phyloP scores from a whole-genome alignment of 257 asterid species.

The Gentiana macrophylla region DNA sequence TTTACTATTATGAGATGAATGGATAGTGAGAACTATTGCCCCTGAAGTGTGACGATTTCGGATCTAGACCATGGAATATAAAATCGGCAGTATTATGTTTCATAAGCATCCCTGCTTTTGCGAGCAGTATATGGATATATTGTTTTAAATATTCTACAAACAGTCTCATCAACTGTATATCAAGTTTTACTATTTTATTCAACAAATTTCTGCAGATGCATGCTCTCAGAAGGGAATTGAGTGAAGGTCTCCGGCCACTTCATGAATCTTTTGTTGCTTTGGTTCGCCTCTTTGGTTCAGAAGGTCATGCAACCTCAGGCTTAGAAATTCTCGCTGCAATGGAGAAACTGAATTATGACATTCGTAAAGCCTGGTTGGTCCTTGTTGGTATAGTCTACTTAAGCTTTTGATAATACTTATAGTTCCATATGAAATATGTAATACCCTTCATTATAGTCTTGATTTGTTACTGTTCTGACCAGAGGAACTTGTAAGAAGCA shows the following conservation, averaged over 20 bases:
- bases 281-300: conserved; percentile 80
- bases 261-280: conserved; percentile 91
- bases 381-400: conserved; percentile 63
- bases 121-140: no score
- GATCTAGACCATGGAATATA: no score
- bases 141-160: no score
- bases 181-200: no score
- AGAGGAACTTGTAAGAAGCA: conserved; percentile 89
- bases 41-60: no score
- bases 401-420: conserved; percentile 16
- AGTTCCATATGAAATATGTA: conserved; percentile 12
- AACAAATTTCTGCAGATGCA: conserved; percentile 66
- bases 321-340: conserved; percentile 93
- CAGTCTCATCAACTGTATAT: no score
- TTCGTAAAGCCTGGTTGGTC: conserved; percentile 90
- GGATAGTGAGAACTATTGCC: no score
- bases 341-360: conserved; percentile 92
- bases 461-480: conserved; percentile 20
- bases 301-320: conserved; percentile 82
- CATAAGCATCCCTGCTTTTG: no score
- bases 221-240: conserved; percentile 84
- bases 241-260: conserved; percentile 94
- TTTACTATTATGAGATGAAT: no score
- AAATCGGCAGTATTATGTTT: no score
- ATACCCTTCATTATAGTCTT: conserved; percentile 12